A percentile compares a stretch with the other conserved stretches of the same genome.
These are phyloP conservation scores for Rhodotorula sp. DNA, from an alignment of 1,284 basidiomycete species.

Conservation along the genomic window DNA sequence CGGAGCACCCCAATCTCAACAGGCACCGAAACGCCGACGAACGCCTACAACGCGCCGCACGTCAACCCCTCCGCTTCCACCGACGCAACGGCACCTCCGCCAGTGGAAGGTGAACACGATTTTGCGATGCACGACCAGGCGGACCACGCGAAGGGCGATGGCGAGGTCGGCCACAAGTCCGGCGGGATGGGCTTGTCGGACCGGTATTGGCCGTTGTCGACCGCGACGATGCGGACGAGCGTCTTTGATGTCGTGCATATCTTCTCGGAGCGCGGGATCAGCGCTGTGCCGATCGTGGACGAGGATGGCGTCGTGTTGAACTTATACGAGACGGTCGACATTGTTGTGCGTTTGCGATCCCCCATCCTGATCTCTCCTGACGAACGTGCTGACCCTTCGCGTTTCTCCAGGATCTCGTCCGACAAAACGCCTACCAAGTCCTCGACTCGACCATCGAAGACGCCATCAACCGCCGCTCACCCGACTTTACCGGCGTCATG, in stretches of 20 bases:
- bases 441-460: constrained; percentile 93
- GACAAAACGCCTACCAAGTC: constrained; percentile 82
- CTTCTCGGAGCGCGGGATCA: constrained; percentile 94
- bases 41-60: background rate
- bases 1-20: background rate
- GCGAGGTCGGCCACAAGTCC: background rate
- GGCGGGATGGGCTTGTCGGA: constrained; percentile 25
- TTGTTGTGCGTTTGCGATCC: constrained; percentile 70
- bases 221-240: constrained; percentile 84
- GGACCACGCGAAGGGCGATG: background rate
- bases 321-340: constrained; percentile 97
- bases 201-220: constrained; percentile 72
- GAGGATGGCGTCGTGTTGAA: constrained; percentile 86
- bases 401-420: constrained; percentile 74
- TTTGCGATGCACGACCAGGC: background rate
- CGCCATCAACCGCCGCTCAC: constrained; percentile 83
- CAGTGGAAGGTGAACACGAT: background rate
- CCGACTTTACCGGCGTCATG: constrained; percentile 94
- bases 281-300: constrained; percentile 87
- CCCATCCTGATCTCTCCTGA: background rate
- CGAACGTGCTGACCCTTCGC: too few relatives aligned
- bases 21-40: constrained; percentile 12
- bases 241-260: constrained; percentile 99
- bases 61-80: too few relatives aligned
- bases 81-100: too few relatives aligned